These are phyloP conservation scores for Trifolium fragiferum DNA, from an alignment of 306 rosid species.

Conservation along the genomic window DNA sequence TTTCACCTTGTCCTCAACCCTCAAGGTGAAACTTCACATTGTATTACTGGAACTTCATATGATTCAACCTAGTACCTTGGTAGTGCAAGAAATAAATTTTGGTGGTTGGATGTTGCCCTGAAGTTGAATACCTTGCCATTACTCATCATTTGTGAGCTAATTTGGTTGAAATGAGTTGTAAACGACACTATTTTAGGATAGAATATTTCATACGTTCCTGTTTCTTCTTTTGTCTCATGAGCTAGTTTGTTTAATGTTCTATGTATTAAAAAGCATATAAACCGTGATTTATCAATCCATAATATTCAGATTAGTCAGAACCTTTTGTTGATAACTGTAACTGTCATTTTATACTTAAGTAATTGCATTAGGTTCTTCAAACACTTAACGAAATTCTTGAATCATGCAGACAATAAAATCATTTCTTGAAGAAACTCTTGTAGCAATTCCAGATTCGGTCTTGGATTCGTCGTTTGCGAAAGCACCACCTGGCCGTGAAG, in stretches of 20 bases:
- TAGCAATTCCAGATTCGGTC: constrained; percentile 78
- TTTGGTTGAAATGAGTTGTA: constrained; percentile 6
- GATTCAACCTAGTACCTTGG: not conserved
- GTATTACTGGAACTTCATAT: not conserved
- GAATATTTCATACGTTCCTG: not conserved
- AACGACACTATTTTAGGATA: not conserved
- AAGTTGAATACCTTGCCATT: not conserved
- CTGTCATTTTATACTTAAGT: constrained; percentile 23
- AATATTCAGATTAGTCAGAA: too few relatives aligned
- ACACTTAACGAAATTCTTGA: constrained; percentile 39
- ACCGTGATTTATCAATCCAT: too few relatives aligned
- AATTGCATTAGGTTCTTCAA: constrained; percentile 33
- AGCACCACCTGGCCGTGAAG: constrained; percentile 55
- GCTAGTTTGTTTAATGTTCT: too few relatives aligned
- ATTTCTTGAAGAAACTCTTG: constrained; percentile 84
- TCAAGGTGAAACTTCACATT: not conserved
- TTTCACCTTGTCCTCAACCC: constrained; percentile 14
- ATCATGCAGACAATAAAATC: constrained; percentile 76
- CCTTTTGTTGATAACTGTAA: not conserved
- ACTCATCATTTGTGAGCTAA: not conserved
- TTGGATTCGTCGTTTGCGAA: constrained; percentile 70
- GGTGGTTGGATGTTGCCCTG: not conserved
- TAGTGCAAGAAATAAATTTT: not conserved
- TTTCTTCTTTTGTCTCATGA: not conserved
- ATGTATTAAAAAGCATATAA: too few relatives aligned